Conservation (phyloP, 306 rosid genomes). For the Spatholobus suberectus region DNA sequence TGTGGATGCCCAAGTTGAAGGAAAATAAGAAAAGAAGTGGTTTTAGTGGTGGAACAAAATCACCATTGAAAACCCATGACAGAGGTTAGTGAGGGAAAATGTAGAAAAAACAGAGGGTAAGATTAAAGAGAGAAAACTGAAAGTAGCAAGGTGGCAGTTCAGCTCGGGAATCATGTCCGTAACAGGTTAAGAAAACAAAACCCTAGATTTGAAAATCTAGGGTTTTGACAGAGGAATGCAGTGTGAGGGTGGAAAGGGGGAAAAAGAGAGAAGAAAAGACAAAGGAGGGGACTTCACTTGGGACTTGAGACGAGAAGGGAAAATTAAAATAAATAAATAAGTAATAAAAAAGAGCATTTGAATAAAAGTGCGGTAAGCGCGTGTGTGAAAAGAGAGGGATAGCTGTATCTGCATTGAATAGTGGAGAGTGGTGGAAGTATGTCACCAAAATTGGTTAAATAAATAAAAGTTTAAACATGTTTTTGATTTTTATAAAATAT, state of each 20-base stretch:
- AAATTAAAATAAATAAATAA: background rate
- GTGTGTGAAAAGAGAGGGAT: conserved; percentile 31
- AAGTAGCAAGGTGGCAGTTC: conserved; percentile 16
- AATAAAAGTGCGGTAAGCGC: conserved; percentile 15
- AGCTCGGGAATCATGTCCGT: conserved; percentile 34
- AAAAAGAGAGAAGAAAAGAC: conserved; percentile 42
- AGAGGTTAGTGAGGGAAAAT: conserved; percentile 39
- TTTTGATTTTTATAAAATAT: no score
- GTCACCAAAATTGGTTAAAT: background rate
- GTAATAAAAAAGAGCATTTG: conserved; percentile 22
- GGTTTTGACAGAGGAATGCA: conserved; percentile 75
- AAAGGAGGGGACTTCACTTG: conserved; percentile 28
- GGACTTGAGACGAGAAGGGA: conserved; percentile 27
- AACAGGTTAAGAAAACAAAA: conserved; percentile 56
- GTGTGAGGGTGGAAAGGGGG: conserved; percentile 46
- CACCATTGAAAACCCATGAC: conserved; percentile 32
- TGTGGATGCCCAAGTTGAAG: conserved; percentile 24
- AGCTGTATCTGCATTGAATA: background rate
- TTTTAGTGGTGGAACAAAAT: conserved; percentile 40
- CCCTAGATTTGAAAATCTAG: conserved; percentile 85
- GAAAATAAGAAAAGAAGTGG: background rate
- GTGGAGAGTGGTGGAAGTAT: background rate
- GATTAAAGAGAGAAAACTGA: conserved; percentile 38
- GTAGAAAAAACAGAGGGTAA: conserved; percentile 52
- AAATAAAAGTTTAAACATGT: no score